phyloP scores from a whole-genome alignment of 2,329 filamentous ascomycete species.

The Clonostachys rhizophaga region DNA sequence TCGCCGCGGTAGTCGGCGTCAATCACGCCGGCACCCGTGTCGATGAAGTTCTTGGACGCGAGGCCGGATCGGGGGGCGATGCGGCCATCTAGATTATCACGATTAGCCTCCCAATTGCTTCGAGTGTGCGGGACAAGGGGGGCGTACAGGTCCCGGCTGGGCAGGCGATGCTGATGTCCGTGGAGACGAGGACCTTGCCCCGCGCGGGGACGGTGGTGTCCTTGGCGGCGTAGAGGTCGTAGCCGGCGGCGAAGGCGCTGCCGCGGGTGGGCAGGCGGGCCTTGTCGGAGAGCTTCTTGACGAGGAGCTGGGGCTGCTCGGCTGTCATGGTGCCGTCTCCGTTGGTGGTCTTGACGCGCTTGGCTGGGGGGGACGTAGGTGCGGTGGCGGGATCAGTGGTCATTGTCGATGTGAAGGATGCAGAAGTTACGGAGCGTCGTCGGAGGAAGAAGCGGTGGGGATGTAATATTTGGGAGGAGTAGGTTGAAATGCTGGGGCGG shows the following conservation, averaged over 20 bases:
- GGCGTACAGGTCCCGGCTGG: constrained; percentile 84
- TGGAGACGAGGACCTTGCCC: constrained; percentile 83
- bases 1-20: constrained; percentile 95
- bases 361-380: constrained; percentile 64
- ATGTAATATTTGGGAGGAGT: not conserved
- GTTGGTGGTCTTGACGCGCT: constrained; percentile 66
- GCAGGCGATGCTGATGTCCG: constrained; percentile 86
- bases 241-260: constrained; percentile 85
- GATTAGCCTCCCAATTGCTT: not conserved
- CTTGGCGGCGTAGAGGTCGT: constrained; percentile 82
- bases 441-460: not conserved
- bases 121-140: not conserved
- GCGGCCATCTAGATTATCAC: constrained; percentile 62
- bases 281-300: constrained; percentile 81
- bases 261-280: constrained; percentile 85
- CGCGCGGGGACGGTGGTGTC: constrained; percentile 72
- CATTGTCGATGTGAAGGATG: constrained; percentile 3
- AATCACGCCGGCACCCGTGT: constrained; percentile 93
- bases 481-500: not conserved
- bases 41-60: constrained; percentile 91
- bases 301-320: constrained; percentile 52
- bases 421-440: not conserved
- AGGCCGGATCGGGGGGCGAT: constrained; percentile 89
- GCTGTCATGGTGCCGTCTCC: constrained; percentile 15
- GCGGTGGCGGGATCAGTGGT: constrained; percentile 16